Evolutionary conservation across 148 eudicot genomes (phyloP).

Genomic region (Chenopodium album): DNA sequence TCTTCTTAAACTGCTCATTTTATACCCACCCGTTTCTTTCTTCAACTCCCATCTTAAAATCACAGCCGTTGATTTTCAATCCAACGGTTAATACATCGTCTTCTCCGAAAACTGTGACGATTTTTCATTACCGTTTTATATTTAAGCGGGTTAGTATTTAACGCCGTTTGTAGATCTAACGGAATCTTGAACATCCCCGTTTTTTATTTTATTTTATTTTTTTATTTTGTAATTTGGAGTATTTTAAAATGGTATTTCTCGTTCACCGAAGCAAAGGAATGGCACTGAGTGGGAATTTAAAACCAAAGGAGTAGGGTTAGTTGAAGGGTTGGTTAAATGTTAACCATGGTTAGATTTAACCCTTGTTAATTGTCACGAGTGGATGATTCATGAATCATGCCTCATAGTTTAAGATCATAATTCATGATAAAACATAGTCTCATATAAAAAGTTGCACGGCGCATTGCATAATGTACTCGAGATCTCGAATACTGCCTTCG

Average conservation of each 20-base stretch:
- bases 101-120: constrained; percentile 23
- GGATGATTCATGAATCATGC: constrained; percentile 4
- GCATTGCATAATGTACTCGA: too few species aligned
- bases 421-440: too few species aligned
- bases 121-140: not conserved
- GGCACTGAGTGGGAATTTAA: not conserved
- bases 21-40: constrained; percentile 51
- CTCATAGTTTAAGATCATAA: not conserved
- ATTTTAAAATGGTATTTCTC: not conserved
- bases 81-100: constrained; percentile 27
- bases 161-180: constrained; percentile 34
- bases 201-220: too few species aligned
- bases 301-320: not conserved
- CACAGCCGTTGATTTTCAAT: constrained; percentile 26
- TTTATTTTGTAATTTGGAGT: not conserved
- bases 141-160: not conserved
- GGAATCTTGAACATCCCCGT: constrained; percentile 27
- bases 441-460: too few species aligned
- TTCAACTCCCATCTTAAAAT: constrained; percentile 20
- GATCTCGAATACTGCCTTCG: too few species aligned
- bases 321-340: not conserved
- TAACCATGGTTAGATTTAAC: constrained; percentile 9
- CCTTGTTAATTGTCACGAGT: not conserved
- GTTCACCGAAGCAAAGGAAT: constrained; percentile 4
- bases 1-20: not conserved